Evolutionary conservation across 495 filamentous ascomycete species (phyloP), one percentile per base, ranked within the genome.

Genomic region (Pyrenopolyporus hunteri): DNA sequence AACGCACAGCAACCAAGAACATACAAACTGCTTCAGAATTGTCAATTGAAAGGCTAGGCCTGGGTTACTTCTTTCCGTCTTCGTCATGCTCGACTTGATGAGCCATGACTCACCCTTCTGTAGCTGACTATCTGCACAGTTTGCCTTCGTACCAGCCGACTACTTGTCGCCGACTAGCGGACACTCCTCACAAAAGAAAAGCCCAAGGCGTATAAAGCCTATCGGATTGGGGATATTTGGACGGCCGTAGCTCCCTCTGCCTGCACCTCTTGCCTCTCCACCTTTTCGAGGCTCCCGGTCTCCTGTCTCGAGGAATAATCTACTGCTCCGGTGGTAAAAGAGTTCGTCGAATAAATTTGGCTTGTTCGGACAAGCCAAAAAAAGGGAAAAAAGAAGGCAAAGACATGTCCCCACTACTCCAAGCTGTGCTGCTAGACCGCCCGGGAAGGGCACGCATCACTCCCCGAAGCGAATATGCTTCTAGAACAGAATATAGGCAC

Each of bases 361-460:
- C 58, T 43, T 25, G 35, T 32, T 63, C 20, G 25, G 40, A 45
- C 59, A 65, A 61, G 47, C 49, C 59, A 67, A 68, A 20, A 42
- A 36, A 42, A n/a, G n/a, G n/a, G n/a, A 42, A 40, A 42, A 60
- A 50, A 44, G 57, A 61, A 53, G 55, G 49, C 54, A 58, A 67
- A 58, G 40, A 48, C 39, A 25, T 46, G 51, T 39, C 57, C 51
- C 57, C 55, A 58, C 66, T 69, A 69, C 69, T 71, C 60, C 69
- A 69, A 69, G 54, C 57, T 53, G 53, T 42, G 54, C 53, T 63
- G 49, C 51, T 54, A 59, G 57, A 43, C 59, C 55, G 31, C 50
- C 37, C 17, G 49, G 57, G 45, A 62, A 50, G 57, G 60, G 45
- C 42, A 57, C 16, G n/a, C n/a, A 39, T 22, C 48, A 47, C 47